phyloP scores from a whole-genome alignment of 176 grass and related monocot genomes.

The Alloteropsis semialata region DNA sequence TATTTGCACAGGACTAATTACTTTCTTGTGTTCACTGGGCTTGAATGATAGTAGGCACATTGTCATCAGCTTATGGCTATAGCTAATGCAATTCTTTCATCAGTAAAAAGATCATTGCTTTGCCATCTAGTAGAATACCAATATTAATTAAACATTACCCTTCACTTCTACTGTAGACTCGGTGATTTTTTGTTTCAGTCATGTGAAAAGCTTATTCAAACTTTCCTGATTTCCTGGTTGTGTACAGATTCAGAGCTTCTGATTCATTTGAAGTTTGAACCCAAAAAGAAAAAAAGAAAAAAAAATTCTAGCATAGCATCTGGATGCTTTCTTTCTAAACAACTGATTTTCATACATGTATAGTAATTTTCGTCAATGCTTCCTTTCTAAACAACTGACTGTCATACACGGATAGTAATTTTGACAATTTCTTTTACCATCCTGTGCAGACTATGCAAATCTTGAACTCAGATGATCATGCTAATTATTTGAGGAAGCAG shows the following conservation, averaged over 20 bases:
- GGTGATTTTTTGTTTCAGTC: not conserved
- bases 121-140: not conserved
- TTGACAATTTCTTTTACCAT: constrained; percentile 13
- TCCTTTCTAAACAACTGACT: not conserved
- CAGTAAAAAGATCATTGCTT: not conserved
- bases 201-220: not conserved
- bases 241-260: not conserved
- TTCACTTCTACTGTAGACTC: not conserved
- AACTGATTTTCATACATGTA: not conserved
- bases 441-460: constrained; percentile 77
- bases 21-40: not conserved
- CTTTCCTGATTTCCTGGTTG: not conserved
- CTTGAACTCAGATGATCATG: constrained; percentile 90
- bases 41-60: not conserved
- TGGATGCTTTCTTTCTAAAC: not conserved
- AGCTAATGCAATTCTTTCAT: not conserved
- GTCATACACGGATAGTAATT: not conserved
- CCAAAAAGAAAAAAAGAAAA: too few species aligned
- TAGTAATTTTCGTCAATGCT: constrained; percentile 11
- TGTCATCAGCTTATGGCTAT: not conserved
- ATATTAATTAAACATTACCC: not conserved
- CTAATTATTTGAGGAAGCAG: constrained; percentile 89
- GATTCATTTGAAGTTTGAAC: not conserved
- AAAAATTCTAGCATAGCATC: not conserved
- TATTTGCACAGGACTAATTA: not conserved